Evolutionary conservation across 495 filamentous ascomycete species (phyloP).

Genomic region (Trichoderma asperelloides): DNA sequence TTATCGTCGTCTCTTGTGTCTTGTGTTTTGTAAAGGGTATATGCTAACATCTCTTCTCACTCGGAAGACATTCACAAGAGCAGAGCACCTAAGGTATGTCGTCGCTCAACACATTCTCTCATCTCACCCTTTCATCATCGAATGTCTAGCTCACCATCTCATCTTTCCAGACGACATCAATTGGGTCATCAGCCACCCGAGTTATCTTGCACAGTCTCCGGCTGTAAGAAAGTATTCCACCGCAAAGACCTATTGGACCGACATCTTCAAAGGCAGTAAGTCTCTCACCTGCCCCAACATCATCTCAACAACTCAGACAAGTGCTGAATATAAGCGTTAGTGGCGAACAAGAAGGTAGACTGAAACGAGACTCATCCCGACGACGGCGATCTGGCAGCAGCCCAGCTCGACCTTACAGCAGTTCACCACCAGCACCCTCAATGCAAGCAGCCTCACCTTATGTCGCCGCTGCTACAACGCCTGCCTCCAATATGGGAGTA

Average conservation of each 20-base stretch:
- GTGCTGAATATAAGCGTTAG: conserved; percentile 18
- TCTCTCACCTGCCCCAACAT: not conserved
- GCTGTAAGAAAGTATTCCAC: conserved; percentile 57
- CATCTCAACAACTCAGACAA: conserved; percentile 27
- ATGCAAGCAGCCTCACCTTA: not conserved
- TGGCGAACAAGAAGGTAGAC: conserved; percentile 11
- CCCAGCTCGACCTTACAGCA: not conserved
- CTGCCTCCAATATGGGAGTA: not conserved
- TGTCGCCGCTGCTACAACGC: not conserved
- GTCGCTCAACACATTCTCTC: not conserved
- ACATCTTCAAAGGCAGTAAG: conserved; percentile 79
- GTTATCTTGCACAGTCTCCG: conserved; percentile 53
- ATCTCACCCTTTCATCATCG: not conserved
- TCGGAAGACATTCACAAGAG: conserved; percentile 66
- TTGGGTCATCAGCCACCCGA: conserved; percentile 71
- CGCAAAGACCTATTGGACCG: conserved; percentile 68
- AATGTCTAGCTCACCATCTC: not conserved
- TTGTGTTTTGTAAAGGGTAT: not conserved
- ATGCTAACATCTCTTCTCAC: conserved; percentile 13
- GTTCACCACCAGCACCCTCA: conserved; percentile 1
- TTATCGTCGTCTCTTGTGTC: conserved; percentile 1
- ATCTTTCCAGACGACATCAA: conserved; percentile 64
- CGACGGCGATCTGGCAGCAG: not conserved
- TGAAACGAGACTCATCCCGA: not conserved
- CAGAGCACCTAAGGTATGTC: conserved; percentile 70